Conservation (phyloP, 352 stramenopile genomes). For the Aphanomyces stellatus region DNA sequence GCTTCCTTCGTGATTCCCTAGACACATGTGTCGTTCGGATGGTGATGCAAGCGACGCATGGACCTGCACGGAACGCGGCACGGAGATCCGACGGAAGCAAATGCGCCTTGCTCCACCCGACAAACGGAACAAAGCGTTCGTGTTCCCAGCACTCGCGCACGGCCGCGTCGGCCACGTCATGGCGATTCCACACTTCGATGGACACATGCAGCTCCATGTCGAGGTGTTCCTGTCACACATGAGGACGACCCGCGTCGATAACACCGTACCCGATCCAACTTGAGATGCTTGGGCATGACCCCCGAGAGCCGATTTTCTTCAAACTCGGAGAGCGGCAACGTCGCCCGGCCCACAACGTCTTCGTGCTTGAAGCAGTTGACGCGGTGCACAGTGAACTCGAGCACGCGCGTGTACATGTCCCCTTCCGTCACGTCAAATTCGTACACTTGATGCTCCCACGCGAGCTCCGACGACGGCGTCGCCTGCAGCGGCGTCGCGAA, state of each 20-base stretch:
- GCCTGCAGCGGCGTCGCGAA: neutral
- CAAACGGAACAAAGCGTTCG: neutral
- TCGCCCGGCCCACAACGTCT: neutral
- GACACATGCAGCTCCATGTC: neutral
- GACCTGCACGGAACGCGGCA: neutral
- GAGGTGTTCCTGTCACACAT: neutral
- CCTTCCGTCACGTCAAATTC: conserved; percentile 13
- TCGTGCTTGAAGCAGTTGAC: neutral
- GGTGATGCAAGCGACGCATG: too few relatives aligned
- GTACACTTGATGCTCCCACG: conserved; percentile 17
- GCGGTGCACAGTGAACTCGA: conserved; percentile 5
- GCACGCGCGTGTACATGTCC: conserved; percentile 17
- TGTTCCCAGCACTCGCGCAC: conserved; percentile 1
- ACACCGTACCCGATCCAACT: neutral
- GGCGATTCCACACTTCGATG: conserved; percentile 8
- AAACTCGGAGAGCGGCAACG: conserved; percentile 1
- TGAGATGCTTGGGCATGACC: neutral
- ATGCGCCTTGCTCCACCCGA: neutral
- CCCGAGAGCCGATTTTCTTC: neutral
- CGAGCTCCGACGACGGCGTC: neutral
- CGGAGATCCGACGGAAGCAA: neutral
- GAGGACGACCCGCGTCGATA: neutral
- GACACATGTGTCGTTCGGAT: too few relatives aligned
- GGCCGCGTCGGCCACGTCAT: conserved; percentile 1
- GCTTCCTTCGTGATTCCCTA: too few relatives aligned